These are phyloP conservation scores for Fusarium heterosporum DNA, from an alignment of 2,329 filamentous ascomycete species.

Conservation along the genomic window DNA sequence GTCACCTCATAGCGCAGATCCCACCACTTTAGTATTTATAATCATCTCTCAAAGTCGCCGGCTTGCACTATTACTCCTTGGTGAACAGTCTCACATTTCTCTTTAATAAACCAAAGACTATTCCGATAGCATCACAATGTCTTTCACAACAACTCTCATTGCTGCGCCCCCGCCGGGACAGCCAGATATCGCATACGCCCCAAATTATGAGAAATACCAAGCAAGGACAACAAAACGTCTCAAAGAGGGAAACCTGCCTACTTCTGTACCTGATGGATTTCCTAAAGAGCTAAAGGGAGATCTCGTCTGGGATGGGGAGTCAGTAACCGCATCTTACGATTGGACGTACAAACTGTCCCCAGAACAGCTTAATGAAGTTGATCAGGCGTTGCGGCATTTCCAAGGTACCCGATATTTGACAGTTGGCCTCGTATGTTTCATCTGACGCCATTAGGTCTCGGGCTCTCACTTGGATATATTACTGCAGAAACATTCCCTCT, in stretches of 20 bases:
- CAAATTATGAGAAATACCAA: constrained; percentile 24
- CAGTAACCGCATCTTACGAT: constrained; percentile 15
- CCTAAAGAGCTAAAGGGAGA: constrained; percentile 14
- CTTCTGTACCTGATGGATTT: constrained; percentile 15
- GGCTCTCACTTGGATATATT: constrained; percentile 48
- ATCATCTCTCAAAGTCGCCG: not conserved
- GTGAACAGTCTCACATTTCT: not conserved
- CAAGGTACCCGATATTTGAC: not conserved
- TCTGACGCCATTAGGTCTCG: constrained; percentile 12
- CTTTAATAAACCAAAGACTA: not conserved
- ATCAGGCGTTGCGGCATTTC: constrained; percentile 21
- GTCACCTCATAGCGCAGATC: constrained; percentile 26
- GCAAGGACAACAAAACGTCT: not conserved
- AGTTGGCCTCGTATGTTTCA: fast-evolving
- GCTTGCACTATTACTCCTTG: not conserved
- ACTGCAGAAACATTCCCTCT: constrained; percentile 66
- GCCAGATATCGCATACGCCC: constrained; percentile 30
- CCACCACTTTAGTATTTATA: not conserved
- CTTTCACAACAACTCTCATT: not conserved
- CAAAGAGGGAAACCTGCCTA: not conserved
- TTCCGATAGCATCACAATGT: not conserved
- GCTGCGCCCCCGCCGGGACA: constrained; percentile 28
- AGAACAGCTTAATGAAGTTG: constrained; percentile 19
- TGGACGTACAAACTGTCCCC: constrained; percentile 20
- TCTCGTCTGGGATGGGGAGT: constrained; percentile 33